Evolutionary conservation across 306 rosid genomes (phyloP).

Genomic region (Glycyrrhiza uralensis): DNA sequence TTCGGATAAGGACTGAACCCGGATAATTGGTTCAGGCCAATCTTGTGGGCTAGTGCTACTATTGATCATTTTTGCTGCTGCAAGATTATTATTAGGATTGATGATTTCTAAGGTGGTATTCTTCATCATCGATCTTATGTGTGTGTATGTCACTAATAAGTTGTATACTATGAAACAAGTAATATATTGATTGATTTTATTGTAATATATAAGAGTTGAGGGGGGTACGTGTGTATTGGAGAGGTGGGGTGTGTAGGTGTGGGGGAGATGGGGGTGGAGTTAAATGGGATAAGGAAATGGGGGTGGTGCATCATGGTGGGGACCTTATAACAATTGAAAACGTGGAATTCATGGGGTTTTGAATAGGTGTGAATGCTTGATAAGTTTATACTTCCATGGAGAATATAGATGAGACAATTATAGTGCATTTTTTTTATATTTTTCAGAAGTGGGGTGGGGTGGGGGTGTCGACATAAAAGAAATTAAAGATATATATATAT

Average conservation of each 20-base stretch:
- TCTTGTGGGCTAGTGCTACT: slow-evolving; percentile 31
- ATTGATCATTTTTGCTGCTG: neutral
- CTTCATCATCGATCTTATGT: neutral
- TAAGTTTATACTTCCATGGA: neutral
- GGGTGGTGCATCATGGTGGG: neutral
- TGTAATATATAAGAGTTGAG: neutral
- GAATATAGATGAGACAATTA: neutral
- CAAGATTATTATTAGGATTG: neutral
- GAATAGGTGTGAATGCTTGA: neutral
- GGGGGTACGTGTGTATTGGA: neutral
- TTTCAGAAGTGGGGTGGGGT: neutral
- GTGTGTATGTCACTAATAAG: neutral
- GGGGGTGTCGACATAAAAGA: neutral
- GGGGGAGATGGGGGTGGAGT: neutral
- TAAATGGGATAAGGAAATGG: neutral
- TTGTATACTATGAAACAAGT: neutral
- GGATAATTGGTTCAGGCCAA: slow-evolving; percentile 88
- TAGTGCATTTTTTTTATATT: slow-evolving; percentile 1
- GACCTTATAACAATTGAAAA: slow-evolving; percentile 10
- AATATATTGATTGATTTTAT: neutral
- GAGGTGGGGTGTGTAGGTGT: neutral
- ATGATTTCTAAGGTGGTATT: neutral
- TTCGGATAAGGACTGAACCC: slow-evolving; percentile 81
- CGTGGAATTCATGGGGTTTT: slow-evolving; percentile 29
- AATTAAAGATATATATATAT: neutral